Conservation (phyloP, 768 basidiomycete genomes). For the Scleroderma bovista region DNA sequence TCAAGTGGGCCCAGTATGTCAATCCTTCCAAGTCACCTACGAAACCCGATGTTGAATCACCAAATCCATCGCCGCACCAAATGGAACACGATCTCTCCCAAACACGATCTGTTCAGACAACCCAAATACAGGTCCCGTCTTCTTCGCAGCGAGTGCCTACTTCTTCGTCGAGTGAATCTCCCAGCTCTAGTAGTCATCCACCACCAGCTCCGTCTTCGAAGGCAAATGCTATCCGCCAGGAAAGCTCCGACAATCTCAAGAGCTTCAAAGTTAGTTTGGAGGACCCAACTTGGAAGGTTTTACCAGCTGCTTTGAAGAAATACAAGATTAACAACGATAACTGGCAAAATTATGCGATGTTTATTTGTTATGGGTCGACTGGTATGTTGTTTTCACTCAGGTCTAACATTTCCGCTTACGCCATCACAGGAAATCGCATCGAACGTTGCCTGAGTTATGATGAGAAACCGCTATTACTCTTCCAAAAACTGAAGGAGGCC, state of each 20-base stretch:
- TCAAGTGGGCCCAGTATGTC: constrained; percentile 83
- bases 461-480: constrained; percentile 93
- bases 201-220: constrained; percentile 20
- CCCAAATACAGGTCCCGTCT: constrained; percentile 12
- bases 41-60: constrained; percentile 68
- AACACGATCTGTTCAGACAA: constrained; percentile 24
- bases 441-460: constrained; percentile 97
- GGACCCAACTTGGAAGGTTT: constrained; percentile 97
- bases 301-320: constrained; percentile 96
- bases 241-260: constrained; percentile 73
- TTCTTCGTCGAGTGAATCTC: constrained; percentile 26
- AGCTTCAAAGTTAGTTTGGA: constrained; percentile 97
- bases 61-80: constrained; percentile 74
- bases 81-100: constrained; percentile 61
- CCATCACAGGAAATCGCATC: constrained; percentile 55
- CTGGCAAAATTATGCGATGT: constrained; percentile 99
- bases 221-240: constrained; percentile 51
- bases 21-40: constrained; percentile 79
- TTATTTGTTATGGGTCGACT: constrained; percentile 93
- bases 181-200: constrained; percentile 15
- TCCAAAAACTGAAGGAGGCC: constrained; percentile 95
- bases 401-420: background rate
- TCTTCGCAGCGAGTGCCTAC: constrained; percentile 23
- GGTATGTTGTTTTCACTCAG: constrained; percentile 45
- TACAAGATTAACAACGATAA: constrained; percentile 98